A percentile compares a stretch with the other conserved stretches of the same genome.
Evolutionary conservation across 768 basidiomycete genomes (phyloP).

Genomic region (Rhodotorula diobovata): DNA sequence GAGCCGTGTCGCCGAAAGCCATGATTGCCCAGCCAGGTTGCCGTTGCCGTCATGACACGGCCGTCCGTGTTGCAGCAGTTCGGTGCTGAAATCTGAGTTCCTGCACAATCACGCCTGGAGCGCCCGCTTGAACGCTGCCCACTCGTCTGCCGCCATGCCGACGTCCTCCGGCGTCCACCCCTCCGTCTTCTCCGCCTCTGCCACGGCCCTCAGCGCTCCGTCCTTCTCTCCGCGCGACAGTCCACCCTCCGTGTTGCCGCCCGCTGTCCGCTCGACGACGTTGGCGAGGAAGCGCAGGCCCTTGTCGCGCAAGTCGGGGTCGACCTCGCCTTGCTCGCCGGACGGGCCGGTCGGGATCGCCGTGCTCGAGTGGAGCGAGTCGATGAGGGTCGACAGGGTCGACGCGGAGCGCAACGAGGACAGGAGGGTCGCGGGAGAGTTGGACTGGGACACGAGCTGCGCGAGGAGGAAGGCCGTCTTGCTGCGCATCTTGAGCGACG

Average conservation of each 20-base stretch:
- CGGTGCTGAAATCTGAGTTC: too few species aligned
- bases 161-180: constrained; percentile 27
- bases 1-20: too few species aligned
- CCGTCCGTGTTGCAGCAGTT: too few species aligned
- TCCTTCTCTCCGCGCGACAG: constrained; percentile 23
- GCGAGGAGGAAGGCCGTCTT: constrained; percentile 74
- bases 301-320: constrained; percentile 40
- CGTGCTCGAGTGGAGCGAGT: constrained; percentile 17
- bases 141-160: constrained; percentile 31
- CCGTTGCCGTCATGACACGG: too few species aligned
- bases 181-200: constrained; percentile 4
- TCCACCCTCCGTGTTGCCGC: background rate
- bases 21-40: too few species aligned
- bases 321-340: constrained; percentile 33
- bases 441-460: constrained; percentile 59
- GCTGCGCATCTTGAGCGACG: constrained; percentile 68
- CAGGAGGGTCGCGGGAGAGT: constrained; percentile 2
- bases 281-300: constrained; percentile 38
- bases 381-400: constrained; percentile 24
- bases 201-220: background rate
- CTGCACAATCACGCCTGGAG: constrained; percentile 8
- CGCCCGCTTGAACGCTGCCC: constrained; percentile 27
- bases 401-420: constrained; percentile 13
- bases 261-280: constrained; percentile 19
- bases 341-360: constrained; percentile 32